Evolutionary conservation across 2,329 filamentous ascomycete genomes (phyloP).

Genomic region (Colletotrichum paranaense): DNA sequence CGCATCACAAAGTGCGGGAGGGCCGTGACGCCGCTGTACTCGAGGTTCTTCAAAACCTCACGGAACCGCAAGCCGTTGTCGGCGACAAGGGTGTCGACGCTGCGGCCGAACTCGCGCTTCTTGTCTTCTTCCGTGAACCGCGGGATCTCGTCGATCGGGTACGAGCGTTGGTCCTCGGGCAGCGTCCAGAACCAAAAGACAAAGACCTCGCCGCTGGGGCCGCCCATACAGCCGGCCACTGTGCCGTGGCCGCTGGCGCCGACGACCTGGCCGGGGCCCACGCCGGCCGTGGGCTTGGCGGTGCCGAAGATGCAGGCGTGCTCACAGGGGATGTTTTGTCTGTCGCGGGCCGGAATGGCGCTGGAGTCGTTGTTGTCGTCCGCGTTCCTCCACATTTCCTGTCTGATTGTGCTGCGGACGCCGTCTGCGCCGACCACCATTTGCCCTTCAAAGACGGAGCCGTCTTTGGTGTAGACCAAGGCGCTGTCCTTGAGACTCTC

Average conservation of each 20-base stretch:
- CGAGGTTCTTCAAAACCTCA: constrained; percentile 3
- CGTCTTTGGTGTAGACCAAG: constrained; percentile 45
- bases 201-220: constrained; percentile 5
- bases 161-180: constrained; percentile 9
- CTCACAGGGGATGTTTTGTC: constrained; percentile 17
- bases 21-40: constrained; percentile 29
- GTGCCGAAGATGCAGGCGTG: constrained; percentile 33
- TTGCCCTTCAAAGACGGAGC: constrained; percentile 43
- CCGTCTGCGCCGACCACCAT: constrained; percentile 54
- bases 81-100: neutral
- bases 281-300: constrained; percentile 14
- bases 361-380: constrained; percentile 19
- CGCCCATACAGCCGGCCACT: constrained; percentile 23
- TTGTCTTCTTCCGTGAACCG: constrained; percentile 21
- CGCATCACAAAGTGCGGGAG: constrained; percentile 32
- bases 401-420: constrained; percentile 50
- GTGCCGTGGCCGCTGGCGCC: constrained; percentile 16
- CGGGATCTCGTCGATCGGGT: constrained; percentile 26
- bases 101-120: constrained; percentile 14
- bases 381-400: constrained; percentile 42
- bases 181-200: constrained; percentile 32
- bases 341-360: constrained; percentile 22
- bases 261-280: constrained; percentile 12
- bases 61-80: constrained; percentile 15
- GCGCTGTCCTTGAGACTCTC: constrained; percentile 35